These are phyloP conservation scores for Paecilomyces niveus DNA, from an alignment of 2,329 filamentous ascomycete genomes.

Conservation along the genomic window DNA sequence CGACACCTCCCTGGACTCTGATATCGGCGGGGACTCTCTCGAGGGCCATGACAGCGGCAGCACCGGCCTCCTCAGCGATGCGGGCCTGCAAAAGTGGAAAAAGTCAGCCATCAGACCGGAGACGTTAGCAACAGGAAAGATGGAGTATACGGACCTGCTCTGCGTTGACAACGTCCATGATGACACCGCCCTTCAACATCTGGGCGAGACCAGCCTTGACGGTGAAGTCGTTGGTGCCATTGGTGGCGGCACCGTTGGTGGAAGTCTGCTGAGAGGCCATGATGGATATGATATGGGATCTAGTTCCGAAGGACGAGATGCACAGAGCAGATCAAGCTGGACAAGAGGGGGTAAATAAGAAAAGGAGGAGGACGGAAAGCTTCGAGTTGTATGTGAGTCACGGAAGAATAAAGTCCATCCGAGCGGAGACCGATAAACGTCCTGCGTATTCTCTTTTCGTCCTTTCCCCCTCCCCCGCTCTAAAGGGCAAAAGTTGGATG, in stretches of 20 bases:
- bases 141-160: conserved; percentile 53
- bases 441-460: conserved; percentile 12
- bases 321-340: not conserved
- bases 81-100: conserved; percentile 55
- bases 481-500: conserved; percentile 9
- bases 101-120: conserved; percentile 3
- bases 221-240: conserved; percentile 57
- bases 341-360: conserved; percentile 3
- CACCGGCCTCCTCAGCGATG: conserved; percentile 95
- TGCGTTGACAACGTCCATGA: conserved; percentile 97
- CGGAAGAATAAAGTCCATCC: not conserved
- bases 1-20: conserved; percentile 82
- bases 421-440: conserved; percentile 4
- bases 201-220: conserved; percentile 93
- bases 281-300: conserved; percentile 9
- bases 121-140: conserved; percentile 1
- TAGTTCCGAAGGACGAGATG: not conserved
- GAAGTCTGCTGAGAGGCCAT: conserved; percentile 27
- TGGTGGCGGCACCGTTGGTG: conserved; percentile 22
- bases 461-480: conserved; percentile 6
- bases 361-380: conserved; percentile 4
- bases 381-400: conserved; percentile 15
- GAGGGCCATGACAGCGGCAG: conserved; percentile 94
- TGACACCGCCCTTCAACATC: conserved; percentile 98
- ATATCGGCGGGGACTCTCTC: conserved; percentile 98